Percentiles rank a stretch among this genome's conserved stretches.
These are phyloP conservation scores for Nitzschia inconspicua DNA, from an alignment of 108 stramenopile genomes.

Conservation along the genomic window DNA sequence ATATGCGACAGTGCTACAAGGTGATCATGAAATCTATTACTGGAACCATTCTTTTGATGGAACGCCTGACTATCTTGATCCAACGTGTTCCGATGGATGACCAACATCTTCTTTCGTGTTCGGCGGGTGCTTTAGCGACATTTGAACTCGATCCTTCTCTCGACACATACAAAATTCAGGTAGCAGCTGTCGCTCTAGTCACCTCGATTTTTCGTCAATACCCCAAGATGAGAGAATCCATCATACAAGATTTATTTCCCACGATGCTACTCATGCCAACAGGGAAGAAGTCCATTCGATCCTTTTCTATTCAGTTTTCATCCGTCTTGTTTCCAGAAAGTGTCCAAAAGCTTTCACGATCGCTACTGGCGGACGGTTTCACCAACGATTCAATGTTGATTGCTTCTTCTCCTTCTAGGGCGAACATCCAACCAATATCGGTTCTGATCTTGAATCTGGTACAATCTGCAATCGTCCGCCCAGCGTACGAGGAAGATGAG, in stretches of 20 bases:
- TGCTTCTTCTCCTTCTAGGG: not conserved
- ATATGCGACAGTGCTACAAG: constrained; percentile 67
- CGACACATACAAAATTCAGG: constrained; percentile 45
- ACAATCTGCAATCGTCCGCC: constrained; percentile 71
- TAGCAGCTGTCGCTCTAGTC: constrained; percentile 56
- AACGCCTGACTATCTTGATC: constrained; percentile 59
- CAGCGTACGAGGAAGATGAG: not conserved
- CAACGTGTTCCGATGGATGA: constrained; percentile 70
- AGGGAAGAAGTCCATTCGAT: constrained; percentile 71
- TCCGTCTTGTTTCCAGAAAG: constrained; percentile 17
- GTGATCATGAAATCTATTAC: constrained; percentile 52
- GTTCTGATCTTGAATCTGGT: constrained; percentile 75
- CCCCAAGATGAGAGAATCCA: constrained; percentile 72
- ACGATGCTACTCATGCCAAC: constrained; percentile 84
- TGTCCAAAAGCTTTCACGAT: constrained; percentile 8
- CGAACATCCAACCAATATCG: constrained; percentile 75
- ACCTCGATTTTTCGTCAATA: constrained; percentile 73
- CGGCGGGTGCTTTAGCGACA: constrained; percentile 51
- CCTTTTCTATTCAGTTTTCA: constrained; percentile 56
- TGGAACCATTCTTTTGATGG: constrained; percentile 53
- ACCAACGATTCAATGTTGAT: not conserved
- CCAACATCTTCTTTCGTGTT: constrained; percentile 64
- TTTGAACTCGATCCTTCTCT: constrained; percentile 57
- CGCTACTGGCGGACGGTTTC: not conserved
- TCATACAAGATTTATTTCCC: constrained; percentile 90